Percentiles rank a stretch among this genome's conserved stretches.
These are phyloP conservation scores for Mycena maculata DNA, from an alignment of 768 basidiomycete species.

Conservation along the genomic window DNA sequence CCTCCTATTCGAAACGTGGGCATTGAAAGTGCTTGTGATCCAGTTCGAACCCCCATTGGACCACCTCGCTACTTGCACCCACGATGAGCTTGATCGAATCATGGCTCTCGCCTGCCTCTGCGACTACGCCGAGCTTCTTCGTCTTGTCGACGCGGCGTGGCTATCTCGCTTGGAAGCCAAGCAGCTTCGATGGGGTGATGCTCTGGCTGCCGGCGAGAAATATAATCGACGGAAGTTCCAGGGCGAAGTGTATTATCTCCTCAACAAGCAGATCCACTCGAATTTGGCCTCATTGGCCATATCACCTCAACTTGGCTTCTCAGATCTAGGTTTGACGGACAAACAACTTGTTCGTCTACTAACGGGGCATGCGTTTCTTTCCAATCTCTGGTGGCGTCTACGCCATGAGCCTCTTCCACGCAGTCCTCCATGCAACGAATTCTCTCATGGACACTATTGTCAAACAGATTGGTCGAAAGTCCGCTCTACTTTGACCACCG, in stretches of 20 bases:
- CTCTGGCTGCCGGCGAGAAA: too few relatives aligned
- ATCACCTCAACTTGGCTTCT: not conserved
- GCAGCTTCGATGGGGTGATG: too few relatives aligned
- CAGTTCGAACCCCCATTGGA: not conserved
- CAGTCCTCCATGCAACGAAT: too few relatives aligned
- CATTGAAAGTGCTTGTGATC: not conserved
- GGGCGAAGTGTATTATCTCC: not conserved
- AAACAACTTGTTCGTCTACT: not conserved
- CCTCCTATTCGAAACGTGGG: conserved; percentile 10
- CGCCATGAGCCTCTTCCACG: not conserved
- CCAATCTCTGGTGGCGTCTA: not conserved
- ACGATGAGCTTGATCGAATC: too few relatives aligned
- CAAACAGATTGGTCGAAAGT: too few relatives aligned
- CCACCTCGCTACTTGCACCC: not conserved
- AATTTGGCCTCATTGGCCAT: not conserved
- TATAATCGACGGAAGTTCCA: too few relatives aligned
- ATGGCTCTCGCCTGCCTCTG: too few relatives aligned
- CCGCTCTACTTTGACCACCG: too few relatives aligned
- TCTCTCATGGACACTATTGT: too few relatives aligned
- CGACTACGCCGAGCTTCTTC: too few relatives aligned
- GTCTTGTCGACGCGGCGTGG: too few relatives aligned
- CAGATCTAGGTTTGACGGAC: not conserved
- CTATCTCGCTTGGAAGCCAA: too few relatives aligned
- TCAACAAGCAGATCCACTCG: not conserved
- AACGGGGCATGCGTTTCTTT: not conserved